Percentiles rank a stretch among this genome's conserved stretches.
Conservation (phyloP, 345 rosid species). For the Eucalyptus sp. region DNA sequence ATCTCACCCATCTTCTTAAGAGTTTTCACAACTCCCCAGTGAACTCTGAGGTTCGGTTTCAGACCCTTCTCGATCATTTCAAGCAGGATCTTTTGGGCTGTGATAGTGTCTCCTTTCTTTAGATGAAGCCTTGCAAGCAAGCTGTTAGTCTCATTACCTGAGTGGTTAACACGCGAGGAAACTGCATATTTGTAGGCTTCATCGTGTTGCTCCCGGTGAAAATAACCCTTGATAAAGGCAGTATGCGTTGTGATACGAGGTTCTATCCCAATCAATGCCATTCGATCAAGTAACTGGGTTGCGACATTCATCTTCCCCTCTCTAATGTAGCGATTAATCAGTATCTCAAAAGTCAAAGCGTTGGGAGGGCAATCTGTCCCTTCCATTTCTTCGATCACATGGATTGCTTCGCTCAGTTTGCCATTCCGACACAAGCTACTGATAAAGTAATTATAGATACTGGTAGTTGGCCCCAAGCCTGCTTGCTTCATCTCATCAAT, state of each 20-base stretch:
- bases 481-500: conserved; percentile 23
- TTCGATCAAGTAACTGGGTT: conserved; percentile 12
- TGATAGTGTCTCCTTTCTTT: conserved; percentile 10
- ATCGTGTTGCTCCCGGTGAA: conserved; percentile 5
- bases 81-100: conserved; percentile 22
- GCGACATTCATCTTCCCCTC: conserved; percentile 18
- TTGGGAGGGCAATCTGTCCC: conserved; percentile 23
- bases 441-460: conserved; percentile 19
- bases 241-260: conserved; percentile 36
- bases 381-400: conserved; percentile 21
- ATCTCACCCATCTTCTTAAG: conserved; percentile 14
- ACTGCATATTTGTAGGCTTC: conserved; percentile 27
- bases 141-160: conserved; percentile 17
- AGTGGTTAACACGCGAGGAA: conserved; percentile 1
- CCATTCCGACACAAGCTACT: conserved; percentile 23
- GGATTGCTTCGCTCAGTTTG: conserved; percentile 6
- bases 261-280: conserved; percentile 25
- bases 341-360: conserved; percentile 38
- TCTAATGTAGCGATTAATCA: conserved; percentile 14
- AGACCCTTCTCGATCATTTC: conserved; percentile 45
- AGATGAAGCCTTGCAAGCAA: conserved; percentile 34
- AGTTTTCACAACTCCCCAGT: conserved; percentile 11
- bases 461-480: conserved; percentile 8
- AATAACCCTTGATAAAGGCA: conserved; percentile 26
- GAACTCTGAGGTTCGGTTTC: conserved; percentile 20